Base-by-base conservation (phyloP, 768 basidiomycete species). In the Tulasnella sp. region DNA sequence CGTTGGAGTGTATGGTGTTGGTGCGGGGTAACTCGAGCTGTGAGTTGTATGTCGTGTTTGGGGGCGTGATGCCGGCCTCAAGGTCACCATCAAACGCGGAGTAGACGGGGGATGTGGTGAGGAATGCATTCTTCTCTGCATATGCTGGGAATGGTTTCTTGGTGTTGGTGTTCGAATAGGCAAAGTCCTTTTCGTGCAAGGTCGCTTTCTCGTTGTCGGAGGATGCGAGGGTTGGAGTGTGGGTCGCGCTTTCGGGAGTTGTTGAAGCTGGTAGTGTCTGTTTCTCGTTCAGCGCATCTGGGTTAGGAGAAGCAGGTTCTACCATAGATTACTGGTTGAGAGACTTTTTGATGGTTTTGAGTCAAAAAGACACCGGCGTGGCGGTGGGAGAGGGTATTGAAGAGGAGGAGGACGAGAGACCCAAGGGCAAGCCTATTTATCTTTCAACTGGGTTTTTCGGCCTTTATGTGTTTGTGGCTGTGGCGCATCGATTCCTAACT, bases 71-170 rank as follows among this genome's bases (percentile, higher is more conserved):
- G 29, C 46, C 57, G 48, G 57, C 29, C 22, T 59, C 57, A 34
- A 59, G 57, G 49, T 59, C 57, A 42, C 48, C n/a, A 25, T 59
- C 57, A 46, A 59, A 59, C 11, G 57, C 34, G 19, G 19, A 17
- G 54, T 56, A 24, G 42, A 53, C n/a, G 30, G 52, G 34, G 52
- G 52, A 2, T 22, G 31, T 22, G 52, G 29, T 34, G 21, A 31
- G 27, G 4, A 53, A 53, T 22, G n/a, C 12, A 22, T 41, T 15
- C 15, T 53, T 41, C 8, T 31, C 25, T 44, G 25, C 44, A 43
- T 45, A n/a, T n/a, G n/a, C n/a, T n/a, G n/a, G n/a, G n/a, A n/a
- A n/a, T n/a, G n/a, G n/a, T n/a, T n/a, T 29, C 44, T 56, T 56
- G 25, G 43, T 30, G 44, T 56, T 56, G 1, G 12, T 27, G n/a